Evolutionary conservation across 768 basidiomycete genomes (phyloP), one percentile per base, ranked within the genome.

Genomic region (Lactarius akahatsu): DNA sequence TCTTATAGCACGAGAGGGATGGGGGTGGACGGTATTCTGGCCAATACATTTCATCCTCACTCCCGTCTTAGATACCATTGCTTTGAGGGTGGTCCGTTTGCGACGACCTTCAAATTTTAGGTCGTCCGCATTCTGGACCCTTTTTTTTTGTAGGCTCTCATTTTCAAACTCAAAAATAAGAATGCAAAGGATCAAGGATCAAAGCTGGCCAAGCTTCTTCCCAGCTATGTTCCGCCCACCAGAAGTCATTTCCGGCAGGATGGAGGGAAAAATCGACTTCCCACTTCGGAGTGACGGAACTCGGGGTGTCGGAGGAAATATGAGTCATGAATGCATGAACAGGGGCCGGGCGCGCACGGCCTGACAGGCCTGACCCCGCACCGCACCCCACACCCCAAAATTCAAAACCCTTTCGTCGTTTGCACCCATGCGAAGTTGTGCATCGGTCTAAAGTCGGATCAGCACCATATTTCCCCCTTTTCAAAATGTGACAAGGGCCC

Each of bases 121-220:
- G 13, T 8, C 20, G 3, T 58, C 57, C 57, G 10, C 26, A 11
- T 8, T 52, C 23, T 52, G 23, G 50, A n/a, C 50, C 38, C 4
- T 15, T 13, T 28, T 13, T 26, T 8, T 50, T 10, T 23, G 23
- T n/a, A 7, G 11, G 23, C 11, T 13, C 26, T 52, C 50, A 28
- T 50, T 23, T 47, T 26, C 47, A 57, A 63, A 63, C 61, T 32
- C 52, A 55, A 40, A 62, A 20, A 54, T 5, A 34, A 38, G 18
- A 32, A 26, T 7, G 41, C 28, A 41, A 38, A 32, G 56, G 13
- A 32, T n/a, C 38, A 40, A 40, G 4, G 38, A 38, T 38, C 45
- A 20, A n/a, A 45, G 45, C 10, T 47, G 18, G 16, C 36, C 15
- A 40, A 40, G 38, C 38, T 40, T 40, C 20, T 45, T 45, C 45